Evolutionary conservation across 1,284 basidiomycete genomes (phyloP), one percentile per base, ranked within the genome.

Genomic region (Trichosporon sp.): DNA sequence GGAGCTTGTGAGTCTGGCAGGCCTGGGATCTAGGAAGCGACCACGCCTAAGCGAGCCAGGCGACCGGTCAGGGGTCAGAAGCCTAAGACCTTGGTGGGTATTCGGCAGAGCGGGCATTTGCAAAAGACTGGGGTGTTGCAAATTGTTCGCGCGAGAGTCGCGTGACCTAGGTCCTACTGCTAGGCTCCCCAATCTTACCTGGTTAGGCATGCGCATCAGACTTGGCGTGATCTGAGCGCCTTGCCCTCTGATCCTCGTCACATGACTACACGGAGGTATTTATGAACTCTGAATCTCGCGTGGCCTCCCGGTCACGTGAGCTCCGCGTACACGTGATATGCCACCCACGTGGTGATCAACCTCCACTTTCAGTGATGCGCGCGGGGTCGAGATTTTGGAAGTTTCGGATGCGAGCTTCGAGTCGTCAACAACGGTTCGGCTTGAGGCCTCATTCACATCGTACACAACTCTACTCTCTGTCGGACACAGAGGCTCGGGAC

Each of bases 31-130:
- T 23, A 14, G 25, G 36, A 14, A 11, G 40, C n/a, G n/a, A n/a
- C n/a, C n/a, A n/a, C n/a, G n/a, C n/a, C n/a, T 29, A 54, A 54
- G 49, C 49, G 49, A 54, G 49, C 25, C 27, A 54, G 49, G 49
- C 49, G 49, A 54, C 25, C 27, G 25, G 46, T 19, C 37, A 40
- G 21, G 16, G 16, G 37, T 19, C 37, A 9, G 40, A 23, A 9
- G n/a, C n/a, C n/a, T n/a, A n/a, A n/a, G n/a, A n/a, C n/a, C n/a
- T n/a, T n/a, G n/a, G n/a, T n/a, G n/a, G n/a, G n/a, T n/a, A n/a
- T n/a, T n/a, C n/a, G n/a, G n/a, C n/a, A n/a, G n/a, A n/a, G n/a
- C n/a, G n/a, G n/a, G n/a, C n/a, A n/a, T n/a, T n/a, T n/a, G n/a
- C n/a, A n/a, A n/a, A n/a, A n/a, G n/a, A n/a, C 27, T 27, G 14